These are phyloP conservation scores for Mycena chlorophos DNA, from an alignment of 768 basidiomycete species.

Conservation along the genomic window DNA sequence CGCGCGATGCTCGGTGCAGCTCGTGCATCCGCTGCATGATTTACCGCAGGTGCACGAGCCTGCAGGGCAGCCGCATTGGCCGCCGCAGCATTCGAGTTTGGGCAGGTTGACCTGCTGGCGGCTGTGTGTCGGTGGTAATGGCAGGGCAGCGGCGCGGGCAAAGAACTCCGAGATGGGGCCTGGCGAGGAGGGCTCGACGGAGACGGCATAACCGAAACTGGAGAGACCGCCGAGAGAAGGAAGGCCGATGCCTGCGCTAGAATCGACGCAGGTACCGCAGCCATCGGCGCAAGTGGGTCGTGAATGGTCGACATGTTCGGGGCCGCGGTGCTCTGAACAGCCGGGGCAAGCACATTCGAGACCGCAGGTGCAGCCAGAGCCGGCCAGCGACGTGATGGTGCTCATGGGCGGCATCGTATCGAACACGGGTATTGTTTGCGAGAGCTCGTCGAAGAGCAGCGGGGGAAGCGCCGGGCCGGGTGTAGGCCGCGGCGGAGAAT, in stretches of 20 bases:
- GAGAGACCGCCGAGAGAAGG: slow-evolving; percentile 28
- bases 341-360: slow-evolving; percentile 70
- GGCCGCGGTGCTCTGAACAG: slow-evolving; percentile 68
- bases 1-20: slow-evolving; percentile 39
- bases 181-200: slow-evolving; percentile 1
- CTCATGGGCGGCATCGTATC: slow-evolving; percentile 62
- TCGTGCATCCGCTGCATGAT: slow-evolving; percentile 56
- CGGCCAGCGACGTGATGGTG: slow-evolving; percentile 57
- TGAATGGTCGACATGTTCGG: slow-evolving; percentile 45
- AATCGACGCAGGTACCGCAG: slow-evolving; percentile 67
- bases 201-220: slow-evolving; percentile 1
- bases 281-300: slow-evolving; percentile 51
- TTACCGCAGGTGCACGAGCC: slow-evolving; percentile 57
- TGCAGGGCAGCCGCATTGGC: slow-evolving; percentile 57
- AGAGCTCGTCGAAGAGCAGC: slow-evolving; percentile 35
- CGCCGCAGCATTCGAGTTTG: slow-evolving; percentile 68
- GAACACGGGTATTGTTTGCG: slow-evolving; percentile 45
- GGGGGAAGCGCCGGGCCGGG: slow-evolving; percentile 51
- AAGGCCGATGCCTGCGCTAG: slow-evolving; percentile 44
- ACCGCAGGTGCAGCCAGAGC: slow-evolving; percentile 74
- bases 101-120: slow-evolving; percentile 52
- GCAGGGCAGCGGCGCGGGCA: slow-evolving; percentile 67
- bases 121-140: slow-evolving; percentile 52
- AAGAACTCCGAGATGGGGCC: slow-evolving; percentile 62
- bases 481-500: slow-evolving; percentile 15